Conservation (phyloP, 148 eudicot genomes). For the Fagopyrum homotropicum region DNA sequence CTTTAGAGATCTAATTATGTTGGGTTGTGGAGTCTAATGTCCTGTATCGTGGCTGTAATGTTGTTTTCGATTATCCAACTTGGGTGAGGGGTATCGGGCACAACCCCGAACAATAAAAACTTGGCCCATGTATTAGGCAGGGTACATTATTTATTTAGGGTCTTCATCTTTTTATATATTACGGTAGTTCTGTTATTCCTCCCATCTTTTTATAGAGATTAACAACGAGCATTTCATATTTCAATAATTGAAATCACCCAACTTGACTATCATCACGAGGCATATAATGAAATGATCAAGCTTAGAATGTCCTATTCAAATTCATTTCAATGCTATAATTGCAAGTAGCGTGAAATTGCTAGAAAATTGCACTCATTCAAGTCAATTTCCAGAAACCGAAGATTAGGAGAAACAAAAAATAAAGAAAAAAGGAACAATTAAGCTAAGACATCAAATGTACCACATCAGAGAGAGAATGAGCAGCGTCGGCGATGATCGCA, state of each 20-base stretch:
- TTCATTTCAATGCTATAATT: neutral
- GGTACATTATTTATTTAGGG: too few relatives aligned
- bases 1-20: too few relatives aligned
- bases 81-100: too few relatives aligned
- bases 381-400: neutral
- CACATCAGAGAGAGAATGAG: conserved; percentile 97
- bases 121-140: too few relatives aligned
- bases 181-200: neutral
- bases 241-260: neutral
- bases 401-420: neutral
- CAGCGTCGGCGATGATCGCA: conserved; percentile 95
- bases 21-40: too few relatives aligned
- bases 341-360: neutral
- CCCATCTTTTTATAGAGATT: neutral
- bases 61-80: too few relatives aligned
- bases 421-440: neutral
- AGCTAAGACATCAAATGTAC: conserved; percentile 24
- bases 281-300: neutral
- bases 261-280: neutral
- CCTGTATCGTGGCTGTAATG: too few relatives aligned
- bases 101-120: too few relatives aligned
- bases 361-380: neutral
- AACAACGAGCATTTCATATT: neutral
- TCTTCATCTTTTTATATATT: too few relatives aligned
- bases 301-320: neutral